Evolutionary conservation across 202 grass and related monocot species (phyloP), one percentile per base, ranked within the genome.

Genomic region (Musa balbisiana): DNA sequence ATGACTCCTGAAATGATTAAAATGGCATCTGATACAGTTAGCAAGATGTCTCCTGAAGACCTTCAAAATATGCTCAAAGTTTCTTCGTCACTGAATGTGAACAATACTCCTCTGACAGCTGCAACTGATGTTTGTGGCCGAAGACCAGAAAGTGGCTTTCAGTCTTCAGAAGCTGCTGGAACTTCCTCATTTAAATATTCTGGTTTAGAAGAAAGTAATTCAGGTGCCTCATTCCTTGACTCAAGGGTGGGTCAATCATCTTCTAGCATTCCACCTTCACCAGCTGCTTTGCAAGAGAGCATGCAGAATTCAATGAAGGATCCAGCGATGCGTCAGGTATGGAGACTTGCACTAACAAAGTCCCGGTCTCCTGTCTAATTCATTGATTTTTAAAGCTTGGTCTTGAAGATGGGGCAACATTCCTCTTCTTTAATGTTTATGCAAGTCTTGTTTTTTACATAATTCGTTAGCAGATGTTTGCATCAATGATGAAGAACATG

Each of bases 401-500:
- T n/a, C n/a, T 60, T 16, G 55, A 19, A 15, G 13, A 17, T 19
- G 12, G n/a, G 16, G 55, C 55, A 59, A n/a, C 16, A 59, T 59
- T 19, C 60, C 83, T 20, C 58, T 5, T 74, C 29, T 33, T 20
- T 56, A 53, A 49, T 15, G 10, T 75, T 74, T 81, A 8, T 29
- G 68, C 50, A 17, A 11, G 29, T 71, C 19, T 71, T 71, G 53
- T 3, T 14, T 15, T n/a, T 27, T 55, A 74, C 56, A 3, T 74
- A 74, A 17, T 55, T 27, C 77, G 81, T 73, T 62, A 23, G 72
- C 85, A 99, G 95, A 99, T 99, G 95, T 82, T 95, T 84, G 2
- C 89, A 87, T 83, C 82, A 53, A 90, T 99, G 95, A 95, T 99
- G 87, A 94, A 88, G 85, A 99, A 87, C 80, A 99, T 99, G 87